Conservation (phyloP, 805 yeast species). For the Clavispora santaluciae region DNA sequence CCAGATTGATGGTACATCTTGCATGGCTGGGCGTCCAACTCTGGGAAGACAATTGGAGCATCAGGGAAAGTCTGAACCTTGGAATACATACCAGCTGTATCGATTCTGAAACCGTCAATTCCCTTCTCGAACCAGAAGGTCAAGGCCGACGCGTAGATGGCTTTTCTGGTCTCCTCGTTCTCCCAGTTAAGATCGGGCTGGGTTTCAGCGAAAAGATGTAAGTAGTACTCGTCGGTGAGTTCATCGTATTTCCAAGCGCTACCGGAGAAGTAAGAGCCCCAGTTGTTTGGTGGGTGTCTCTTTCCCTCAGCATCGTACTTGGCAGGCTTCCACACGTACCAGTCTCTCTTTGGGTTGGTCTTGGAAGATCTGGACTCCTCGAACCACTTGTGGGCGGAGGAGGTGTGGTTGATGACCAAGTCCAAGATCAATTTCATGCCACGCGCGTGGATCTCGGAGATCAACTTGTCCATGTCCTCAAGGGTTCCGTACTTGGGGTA, state of each 20-base stretch:
- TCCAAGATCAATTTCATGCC: conserved; percentile 51
- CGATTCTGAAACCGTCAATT: conserved; percentile 57
- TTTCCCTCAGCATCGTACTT: conserved; percentile 44
- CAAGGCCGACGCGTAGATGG: conserved; percentile 44
- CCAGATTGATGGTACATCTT: conserved; percentile 35
- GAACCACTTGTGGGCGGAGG: conserved; percentile 55
- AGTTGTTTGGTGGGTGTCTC: conserved; percentile 53
- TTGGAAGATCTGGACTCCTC: conserved; percentile 48
- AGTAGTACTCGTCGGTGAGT: conserved; percentile 48
- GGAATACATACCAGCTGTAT: conserved; percentile 49
- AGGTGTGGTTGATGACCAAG: conserved; percentile 56
- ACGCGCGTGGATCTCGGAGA: conserved; percentile 42
- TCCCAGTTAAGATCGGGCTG: conserved; percentile 67
- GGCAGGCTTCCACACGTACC: conserved; percentile 57
- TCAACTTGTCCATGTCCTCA: conserved; percentile 47
- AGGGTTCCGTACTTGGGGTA: conserved; percentile 51
- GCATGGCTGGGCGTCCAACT: conserved; percentile 37
- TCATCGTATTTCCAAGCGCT: conserved; percentile 58
- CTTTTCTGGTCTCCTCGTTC: conserved; percentile 34
- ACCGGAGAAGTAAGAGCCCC: conserved; percentile 50
- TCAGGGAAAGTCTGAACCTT: conserved; percentile 44
- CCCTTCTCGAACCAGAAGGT: conserved; percentile 54
- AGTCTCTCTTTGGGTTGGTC: conserved; percentile 53
- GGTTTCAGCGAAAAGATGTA: conserved; percentile 46
- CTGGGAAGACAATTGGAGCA: conserved; percentile 44